A percentile compares a stretch with the other conserved stretches of the same genome.
Conservation (phyloP, 2,329 filamentous ascomycete species). For the Hymenoscyphus infarciens region DNA sequence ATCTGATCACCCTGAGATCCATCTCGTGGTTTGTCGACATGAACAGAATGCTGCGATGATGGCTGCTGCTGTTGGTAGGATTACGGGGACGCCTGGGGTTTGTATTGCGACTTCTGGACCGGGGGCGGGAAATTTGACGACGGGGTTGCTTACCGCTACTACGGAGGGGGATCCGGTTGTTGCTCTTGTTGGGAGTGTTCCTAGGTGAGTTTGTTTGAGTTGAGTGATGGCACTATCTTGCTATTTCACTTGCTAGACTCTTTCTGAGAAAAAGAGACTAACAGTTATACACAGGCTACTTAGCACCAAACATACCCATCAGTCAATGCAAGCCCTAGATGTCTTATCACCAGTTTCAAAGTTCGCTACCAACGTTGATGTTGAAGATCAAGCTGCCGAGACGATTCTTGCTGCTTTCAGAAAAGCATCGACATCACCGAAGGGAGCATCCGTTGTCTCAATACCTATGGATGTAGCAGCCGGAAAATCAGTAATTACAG, state of each 20-base stretch:
- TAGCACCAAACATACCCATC: constrained; percentile 45
- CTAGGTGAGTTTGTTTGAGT: constrained; percentile 22
- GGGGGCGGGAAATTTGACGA: constrained; percentile 45
- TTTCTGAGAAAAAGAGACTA: background rate
- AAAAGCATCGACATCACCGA: constrained; percentile 40
- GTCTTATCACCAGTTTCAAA: constrained; percentile 45
- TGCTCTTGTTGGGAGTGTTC: constrained; percentile 47
- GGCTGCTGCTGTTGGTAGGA: constrained; percentile 44
- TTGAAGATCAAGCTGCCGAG: constrained; percentile 47
- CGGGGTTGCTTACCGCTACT: constrained; percentile 45
- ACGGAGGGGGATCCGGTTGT: constrained; percentile 47
- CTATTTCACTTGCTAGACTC: no score
- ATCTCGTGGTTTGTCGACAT: constrained; percentile 45
- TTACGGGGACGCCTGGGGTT: constrained; percentile 45
- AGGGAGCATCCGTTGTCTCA: constrained; percentile 43
- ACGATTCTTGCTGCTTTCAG: constrained; percentile 45
- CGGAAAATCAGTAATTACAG: constrained; percentile 30
- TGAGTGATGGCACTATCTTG: no score
- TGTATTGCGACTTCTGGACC: constrained; percentile 47
- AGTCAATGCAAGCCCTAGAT: constrained; percentile 43
- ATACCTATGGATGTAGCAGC: constrained; percentile 42
- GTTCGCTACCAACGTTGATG: constrained; percentile 40
- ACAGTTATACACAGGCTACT: constrained; percentile 31
- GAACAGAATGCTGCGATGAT: constrained; percentile 51
- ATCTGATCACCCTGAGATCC: constrained; percentile 44